These are phyloP conservation scores for Trichoderma citrinoviride DNA, from an alignment of 2,329 filamentous ascomycete genomes.

Conservation along the genomic window DNA sequence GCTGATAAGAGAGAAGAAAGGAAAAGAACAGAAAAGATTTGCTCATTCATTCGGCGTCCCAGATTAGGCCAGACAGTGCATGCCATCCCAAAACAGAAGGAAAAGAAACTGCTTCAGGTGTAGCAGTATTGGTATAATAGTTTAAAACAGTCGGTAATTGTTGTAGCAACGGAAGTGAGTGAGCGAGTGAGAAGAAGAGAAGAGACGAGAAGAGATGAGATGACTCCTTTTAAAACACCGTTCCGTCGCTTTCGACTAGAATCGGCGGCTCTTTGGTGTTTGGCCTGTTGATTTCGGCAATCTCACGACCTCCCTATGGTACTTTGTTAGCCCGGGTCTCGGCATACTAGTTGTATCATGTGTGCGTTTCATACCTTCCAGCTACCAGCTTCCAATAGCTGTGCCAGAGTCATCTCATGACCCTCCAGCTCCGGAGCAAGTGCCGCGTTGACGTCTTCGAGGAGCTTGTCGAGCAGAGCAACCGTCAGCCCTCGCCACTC, in stretches of 20 bases:
- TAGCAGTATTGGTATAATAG: background rate
- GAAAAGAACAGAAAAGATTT: background rate
- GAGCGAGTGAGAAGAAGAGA: background rate
- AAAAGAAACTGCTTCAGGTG: background rate
- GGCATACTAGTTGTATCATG: background rate
- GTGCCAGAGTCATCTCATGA: conserved; percentile 72
- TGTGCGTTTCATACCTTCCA: conserved; percentile 74
- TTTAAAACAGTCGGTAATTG: conserved; percentile 1
- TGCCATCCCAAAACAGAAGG: conserved; percentile 17
- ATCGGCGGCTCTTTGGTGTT: conserved; percentile 97
- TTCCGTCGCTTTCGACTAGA: conserved; percentile 93
- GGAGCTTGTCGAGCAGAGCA: conserved; percentile 56
- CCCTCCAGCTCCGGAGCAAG: conserved; percentile 65
- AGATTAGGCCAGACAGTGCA: conserved; percentile 21
- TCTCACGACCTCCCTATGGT: conserved; percentile 78
- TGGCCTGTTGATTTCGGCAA: conserved; percentile 90
- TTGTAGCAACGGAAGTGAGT: background rate
- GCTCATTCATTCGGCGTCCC: conserved; percentile 15
- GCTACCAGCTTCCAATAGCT: conserved; percentile 91
- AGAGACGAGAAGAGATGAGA: background rate
- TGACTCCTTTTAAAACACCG: conserved; percentile 68
- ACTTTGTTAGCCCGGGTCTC: background rate
- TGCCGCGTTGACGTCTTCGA: conserved; percentile 55
- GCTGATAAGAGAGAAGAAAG: background rate
- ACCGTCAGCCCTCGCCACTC: conserved; percentile 66